These are phyloP conservation scores for Beauveria varroae DNA, from an alignment of 2,329 filamentous ascomycete genomes.

Conservation along the genomic window DNA sequence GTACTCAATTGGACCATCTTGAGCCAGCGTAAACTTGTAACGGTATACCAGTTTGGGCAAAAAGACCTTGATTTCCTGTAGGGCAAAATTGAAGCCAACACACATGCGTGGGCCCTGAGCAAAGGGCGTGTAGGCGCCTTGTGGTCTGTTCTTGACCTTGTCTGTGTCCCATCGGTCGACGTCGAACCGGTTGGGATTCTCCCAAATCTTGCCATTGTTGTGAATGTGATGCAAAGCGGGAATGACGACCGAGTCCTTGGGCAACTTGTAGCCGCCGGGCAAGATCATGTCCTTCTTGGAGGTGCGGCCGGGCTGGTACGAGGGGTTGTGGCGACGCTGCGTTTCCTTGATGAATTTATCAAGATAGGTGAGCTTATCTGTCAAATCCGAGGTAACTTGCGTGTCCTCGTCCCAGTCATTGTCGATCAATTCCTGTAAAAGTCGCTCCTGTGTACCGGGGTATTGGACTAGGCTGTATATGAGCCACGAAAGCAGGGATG, in stretches of 20 bases:
- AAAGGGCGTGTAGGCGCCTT: conserved; percentile 50
- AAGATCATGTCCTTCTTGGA: conserved; percentile 48
- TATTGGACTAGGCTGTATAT: conserved; percentile 47
- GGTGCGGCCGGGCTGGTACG: conserved; percentile 53
- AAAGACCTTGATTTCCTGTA: conserved; percentile 53
- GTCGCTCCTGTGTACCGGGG: conserved; percentile 45
- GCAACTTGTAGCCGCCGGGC: conserved; percentile 50
- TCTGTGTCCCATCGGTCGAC: conserved; percentile 53
- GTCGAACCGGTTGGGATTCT: conserved; percentile 49
- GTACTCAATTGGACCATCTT: conserved; percentile 45
- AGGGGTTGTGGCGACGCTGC: conserved; percentile 52
- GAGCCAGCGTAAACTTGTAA: conserved; percentile 48
- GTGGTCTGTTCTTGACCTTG: conserved; percentile 42
- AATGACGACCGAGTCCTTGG: conserved; percentile 45
- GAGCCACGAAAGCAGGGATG: conserved; percentile 50
- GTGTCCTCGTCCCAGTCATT: conserved; percentile 35
- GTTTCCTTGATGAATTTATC: conserved; percentile 55
- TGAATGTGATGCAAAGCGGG: conserved; percentile 43
- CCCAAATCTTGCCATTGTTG: conserved; percentile 48
- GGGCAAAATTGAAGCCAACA: conserved; percentile 58
- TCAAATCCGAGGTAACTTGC: conserved; percentile 38
- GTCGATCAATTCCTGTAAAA: conserved; percentile 51
- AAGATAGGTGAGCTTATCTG: conserved; percentile 41
- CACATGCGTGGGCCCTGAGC: conserved; percentile 49
- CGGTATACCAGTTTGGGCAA: conserved; percentile 50